Conservation (phyloP, 2,329 filamentous ascomycete species). For the Ophidiomyces ophidiicola region DNA sequence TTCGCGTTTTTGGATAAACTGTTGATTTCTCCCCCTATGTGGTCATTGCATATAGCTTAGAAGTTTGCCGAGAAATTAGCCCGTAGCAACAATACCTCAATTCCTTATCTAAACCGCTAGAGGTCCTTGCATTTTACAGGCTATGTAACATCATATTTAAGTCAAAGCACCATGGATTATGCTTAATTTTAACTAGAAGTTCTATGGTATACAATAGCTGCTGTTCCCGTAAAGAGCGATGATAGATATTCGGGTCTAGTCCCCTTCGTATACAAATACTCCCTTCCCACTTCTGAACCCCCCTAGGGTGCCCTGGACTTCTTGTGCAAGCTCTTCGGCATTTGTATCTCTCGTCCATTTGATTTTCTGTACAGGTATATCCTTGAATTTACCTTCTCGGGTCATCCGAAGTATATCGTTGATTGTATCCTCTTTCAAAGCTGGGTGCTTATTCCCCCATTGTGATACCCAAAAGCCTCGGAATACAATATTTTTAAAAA, state of each 20-base stretch:
- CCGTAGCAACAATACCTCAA: too few relatives aligned
- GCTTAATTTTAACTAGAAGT: too few relatives aligned
- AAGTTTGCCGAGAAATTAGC: too few relatives aligned
- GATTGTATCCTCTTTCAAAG: constrained; percentile 67
- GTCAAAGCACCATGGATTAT: too few relatives aligned
- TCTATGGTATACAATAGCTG: too few relatives aligned
- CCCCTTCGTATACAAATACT: constrained; percentile 63
- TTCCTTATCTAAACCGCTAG: too few relatives aligned
- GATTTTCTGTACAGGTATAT: constrained; percentile 71
- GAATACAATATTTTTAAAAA: constrained; percentile 85
- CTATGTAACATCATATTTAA: too few relatives aligned
- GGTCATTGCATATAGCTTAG: too few relatives aligned
- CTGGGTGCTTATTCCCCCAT: constrained; percentile 67
- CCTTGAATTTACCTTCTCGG: constrained; percentile 62
- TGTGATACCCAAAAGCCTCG: constrained; percentile 89
- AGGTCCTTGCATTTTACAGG: too few relatives aligned
- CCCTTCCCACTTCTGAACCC: constrained; percentile 84
- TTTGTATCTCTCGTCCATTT: constrained; percentile 74
- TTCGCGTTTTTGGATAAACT: neutral
- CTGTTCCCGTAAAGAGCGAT: too few relatives aligned
- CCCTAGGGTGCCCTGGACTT: constrained; percentile 69
- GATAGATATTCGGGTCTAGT: constrained; percentile 14
- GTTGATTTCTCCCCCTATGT: neutral
- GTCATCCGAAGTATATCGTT: constrained; percentile 69
- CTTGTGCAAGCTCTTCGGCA: constrained; percentile 53